Evolutionary conservation across 2,329 filamentous ascomycete genomes (phyloP).

Genomic region (Xylariomycetidae sp.): DNA sequence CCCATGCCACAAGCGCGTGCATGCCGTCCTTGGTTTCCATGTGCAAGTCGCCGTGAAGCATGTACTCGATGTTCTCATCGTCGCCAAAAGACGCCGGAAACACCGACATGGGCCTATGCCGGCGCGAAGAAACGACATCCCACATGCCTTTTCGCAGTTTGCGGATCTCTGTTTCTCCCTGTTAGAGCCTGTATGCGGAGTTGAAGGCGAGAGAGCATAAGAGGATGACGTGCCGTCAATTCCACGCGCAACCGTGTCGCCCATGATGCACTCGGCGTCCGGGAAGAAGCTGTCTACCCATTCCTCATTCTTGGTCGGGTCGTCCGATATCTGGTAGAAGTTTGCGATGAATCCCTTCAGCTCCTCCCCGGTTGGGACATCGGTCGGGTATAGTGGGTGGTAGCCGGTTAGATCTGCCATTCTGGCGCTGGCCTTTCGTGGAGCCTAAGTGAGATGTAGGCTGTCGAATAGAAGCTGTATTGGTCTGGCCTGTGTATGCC

Average conservation of each 20-base stretch:
- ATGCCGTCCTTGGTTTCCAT: constrained; percentile 16
- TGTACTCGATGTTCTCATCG: constrained; percentile 26
- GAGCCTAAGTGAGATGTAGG: too few species aligned
- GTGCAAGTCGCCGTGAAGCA: constrained; percentile 25
- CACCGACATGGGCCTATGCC: constrained; percentile 35
- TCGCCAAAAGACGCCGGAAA: constrained; percentile 32
- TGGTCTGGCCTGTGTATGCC: too few species aligned
- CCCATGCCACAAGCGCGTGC: constrained; percentile 21
- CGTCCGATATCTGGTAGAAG: constrained; percentile 41
- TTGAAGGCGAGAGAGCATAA: neutral
- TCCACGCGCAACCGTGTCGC: constrained; percentile 32
- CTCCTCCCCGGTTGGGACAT: constrained; percentile 9
- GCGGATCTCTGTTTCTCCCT: constrained; percentile 31
- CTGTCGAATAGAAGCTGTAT: too few species aligned
- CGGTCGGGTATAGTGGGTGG: constrained; percentile 22
- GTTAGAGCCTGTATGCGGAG: neutral
- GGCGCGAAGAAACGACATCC: constrained; percentile 32
- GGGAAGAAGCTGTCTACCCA: constrained; percentile 38
- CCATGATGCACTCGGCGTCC: constrained; percentile 37
- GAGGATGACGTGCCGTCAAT: constrained; percentile 21
- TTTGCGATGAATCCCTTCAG: constrained; percentile 32
- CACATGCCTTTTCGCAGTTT: constrained; percentile 35
- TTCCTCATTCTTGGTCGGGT: constrained; percentile 32
- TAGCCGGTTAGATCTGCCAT: too few species aligned
- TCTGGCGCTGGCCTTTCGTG: too few species aligned